A percentile compares a stretch with the other conserved stretches of the same genome.
Evolutionary conservation across 495 filamentous ascomycete species (phyloP).

Genomic region (Lophiostoma macrostomum): DNA sequence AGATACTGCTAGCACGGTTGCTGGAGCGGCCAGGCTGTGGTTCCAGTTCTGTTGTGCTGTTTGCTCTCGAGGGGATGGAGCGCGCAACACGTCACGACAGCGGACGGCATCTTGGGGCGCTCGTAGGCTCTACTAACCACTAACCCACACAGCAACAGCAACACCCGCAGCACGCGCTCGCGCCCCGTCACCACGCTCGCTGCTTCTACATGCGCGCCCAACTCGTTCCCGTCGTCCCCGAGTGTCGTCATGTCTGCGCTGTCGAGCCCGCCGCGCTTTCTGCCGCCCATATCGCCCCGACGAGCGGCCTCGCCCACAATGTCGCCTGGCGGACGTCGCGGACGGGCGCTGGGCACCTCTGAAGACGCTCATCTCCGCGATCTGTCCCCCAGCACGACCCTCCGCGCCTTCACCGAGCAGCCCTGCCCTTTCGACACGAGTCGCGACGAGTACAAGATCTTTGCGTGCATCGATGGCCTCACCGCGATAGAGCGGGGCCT

Average conservation of each 20-base stretch:
- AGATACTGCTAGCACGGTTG: background rate
- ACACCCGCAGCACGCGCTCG: background rate
- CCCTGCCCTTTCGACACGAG: slow-evolving; percentile 24
- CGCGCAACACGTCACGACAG: background rate
- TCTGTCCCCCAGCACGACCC: slow-evolving; percentile 38
- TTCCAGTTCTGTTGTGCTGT: background rate
- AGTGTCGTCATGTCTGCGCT: slow-evolving; percentile 25
- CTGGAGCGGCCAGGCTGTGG: background rate
- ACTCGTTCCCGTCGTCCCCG: background rate
- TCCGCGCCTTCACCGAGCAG: slow-evolving; percentile 36
- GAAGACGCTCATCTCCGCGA: slow-evolving; percentile 34
- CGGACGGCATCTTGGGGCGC: background rate
- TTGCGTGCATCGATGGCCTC: slow-evolving; percentile 34
- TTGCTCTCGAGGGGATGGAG: background rate
- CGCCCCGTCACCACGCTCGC: background rate
- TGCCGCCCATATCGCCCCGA: slow-evolving; percentile 22
- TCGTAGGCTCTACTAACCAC: slow-evolving; percentile 6
- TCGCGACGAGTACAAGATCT: slow-evolving; percentile 31
- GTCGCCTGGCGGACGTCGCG: slow-evolving; percentile 24
- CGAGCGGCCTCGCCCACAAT: slow-evolving; percentile 30
- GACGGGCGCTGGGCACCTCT: slow-evolving; percentile 9
- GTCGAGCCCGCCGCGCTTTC: slow-evolving; percentile 22
- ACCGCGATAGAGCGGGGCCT: slow-evolving; percentile 39
- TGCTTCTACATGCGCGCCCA: slow-evolving; percentile 1
- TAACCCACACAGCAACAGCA: slow-evolving; percentile 20